A percentile compares a stretch with the other conserved stretches of the same genome.
phyloP scores from a whole-genome alignment of 2,329 filamentous ascomycete genomes.

The Calonectria pteridis region DNA sequence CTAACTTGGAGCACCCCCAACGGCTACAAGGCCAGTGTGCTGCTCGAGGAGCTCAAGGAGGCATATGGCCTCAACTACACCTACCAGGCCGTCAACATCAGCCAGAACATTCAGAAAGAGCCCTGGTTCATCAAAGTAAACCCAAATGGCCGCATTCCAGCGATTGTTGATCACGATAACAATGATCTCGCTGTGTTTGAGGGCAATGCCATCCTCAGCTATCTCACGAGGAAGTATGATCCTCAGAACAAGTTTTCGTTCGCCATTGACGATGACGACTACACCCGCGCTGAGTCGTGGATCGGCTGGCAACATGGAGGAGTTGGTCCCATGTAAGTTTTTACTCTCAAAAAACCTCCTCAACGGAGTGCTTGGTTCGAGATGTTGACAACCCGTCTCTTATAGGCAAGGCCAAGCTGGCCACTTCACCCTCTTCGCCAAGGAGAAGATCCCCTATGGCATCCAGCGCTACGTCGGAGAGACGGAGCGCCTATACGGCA shows the following conservation, averaged over 20 bases:
- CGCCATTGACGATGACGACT: constrained; percentile 53
- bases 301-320: constrained; percentile 81
- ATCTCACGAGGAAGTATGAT: constrained; percentile 81
- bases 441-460: constrained; percentile 77
- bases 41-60: constrained; percentile 76
- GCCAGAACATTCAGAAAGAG: constrained; percentile 74
- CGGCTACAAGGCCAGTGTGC: constrained; percentile 68
- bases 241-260: constrained; percentile 60
- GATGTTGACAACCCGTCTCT: constrained; percentile 28
- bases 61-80: constrained; percentile 73
- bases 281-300: constrained; percentile 60
- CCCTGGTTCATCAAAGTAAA: constrained; percentile 73
- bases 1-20: constrained; percentile 69
- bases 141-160: constrained; percentile 76
- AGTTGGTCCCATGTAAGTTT: constrained; percentile 69
- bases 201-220: constrained; percentile 78
- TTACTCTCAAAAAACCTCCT: neutral
- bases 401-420: constrained; percentile 79
- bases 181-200: constrained; percentile 77
- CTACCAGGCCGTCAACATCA: constrained; percentile 69
- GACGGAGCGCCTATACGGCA: constrained; percentile 78
- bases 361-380: neutral
- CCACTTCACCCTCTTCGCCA: constrained; percentile 77
- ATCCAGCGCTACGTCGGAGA: constrained; percentile 83
- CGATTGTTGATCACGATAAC: constrained; percentile 75